phyloP scores from a whole-genome alignment of 176 grass and related monocot genomes.

The Coix lacrymajobi region DNA sequence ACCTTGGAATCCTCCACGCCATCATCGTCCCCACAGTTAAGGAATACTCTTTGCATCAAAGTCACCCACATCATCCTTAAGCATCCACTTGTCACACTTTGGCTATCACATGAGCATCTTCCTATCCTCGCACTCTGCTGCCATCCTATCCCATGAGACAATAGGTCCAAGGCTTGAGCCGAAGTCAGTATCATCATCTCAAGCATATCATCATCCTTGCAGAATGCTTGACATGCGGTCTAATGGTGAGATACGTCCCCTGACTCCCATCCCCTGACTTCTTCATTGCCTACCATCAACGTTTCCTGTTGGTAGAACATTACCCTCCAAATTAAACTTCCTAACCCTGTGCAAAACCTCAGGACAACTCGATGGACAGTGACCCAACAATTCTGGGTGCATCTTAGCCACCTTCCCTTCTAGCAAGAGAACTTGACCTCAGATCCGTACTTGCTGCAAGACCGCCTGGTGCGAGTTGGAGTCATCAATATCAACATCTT shows the following conservation, averaged over 20 bases:
- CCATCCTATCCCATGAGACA: conserved; percentile 85
- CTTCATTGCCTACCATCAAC: conserved; percentile 56
- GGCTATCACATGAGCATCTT: conserved; percentile 78
- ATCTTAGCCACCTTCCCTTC: conserved; percentile 83
- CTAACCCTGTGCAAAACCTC: conserved; percentile 76
- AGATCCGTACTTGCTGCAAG: conserved; percentile 73
- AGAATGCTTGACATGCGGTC: conserved; percentile 52
- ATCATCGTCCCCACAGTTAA: conserved; percentile 78
- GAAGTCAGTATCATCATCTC: conserved; percentile 91
- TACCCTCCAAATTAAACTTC: conserved; percentile 57
- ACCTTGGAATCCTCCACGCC: conserved; percentile 75
- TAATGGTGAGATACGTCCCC: conserved; percentile 49
- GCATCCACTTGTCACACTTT: conserved; percentile 90
- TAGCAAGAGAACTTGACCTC: conserved; percentile 38
- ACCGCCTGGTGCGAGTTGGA: conserved; percentile 54
- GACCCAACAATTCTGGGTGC: conserved; percentile 50
- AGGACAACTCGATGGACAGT: conserved; percentile 59
- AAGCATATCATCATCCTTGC: conserved; percentile 90
- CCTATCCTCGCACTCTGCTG: conserved; percentile 66
- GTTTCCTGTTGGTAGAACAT: conserved; percentile 55
- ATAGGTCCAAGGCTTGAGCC: conserved; percentile 81
- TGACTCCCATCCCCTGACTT: conserved; percentile 52
- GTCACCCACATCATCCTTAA: conserved; percentile 79
- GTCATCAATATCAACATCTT: conserved; percentile 49
- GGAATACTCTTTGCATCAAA: conserved; percentile 94